Conservation (phyloP, 805 yeast genomes). For the Priceomyces carsonii region DNA sequence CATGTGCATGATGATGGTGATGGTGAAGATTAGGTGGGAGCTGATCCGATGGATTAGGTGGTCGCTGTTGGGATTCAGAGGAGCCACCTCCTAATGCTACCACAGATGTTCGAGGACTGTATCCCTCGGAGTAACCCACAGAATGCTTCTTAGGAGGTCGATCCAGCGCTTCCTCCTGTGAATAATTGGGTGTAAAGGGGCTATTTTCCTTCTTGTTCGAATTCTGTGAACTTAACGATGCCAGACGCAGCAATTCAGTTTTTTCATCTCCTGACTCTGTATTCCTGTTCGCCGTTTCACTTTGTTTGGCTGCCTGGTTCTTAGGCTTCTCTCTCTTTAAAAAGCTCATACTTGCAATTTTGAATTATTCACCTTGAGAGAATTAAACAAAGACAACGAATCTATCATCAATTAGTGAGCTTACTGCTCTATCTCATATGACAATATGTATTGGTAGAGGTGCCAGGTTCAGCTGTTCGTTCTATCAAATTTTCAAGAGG, state of each 20-base stretch:
- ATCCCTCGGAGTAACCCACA: slow-evolving; percentile 5
- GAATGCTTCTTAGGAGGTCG: slow-evolving; percentile 3
- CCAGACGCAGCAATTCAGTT: background rate
- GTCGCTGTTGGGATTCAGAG: background rate
- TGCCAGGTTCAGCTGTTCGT: too few species aligned
- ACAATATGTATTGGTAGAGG: too few species aligned
- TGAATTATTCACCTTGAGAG: slow-evolving; percentile 1
- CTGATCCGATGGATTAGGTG: background rate
- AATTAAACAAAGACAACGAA: too few species aligned
- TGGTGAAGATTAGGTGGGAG: background rate
- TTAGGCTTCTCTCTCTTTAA: slow-evolving; percentile 17
- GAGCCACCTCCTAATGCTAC: slow-evolving; percentile 13
- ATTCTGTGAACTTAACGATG: background rate
- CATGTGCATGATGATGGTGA: too few species aligned
- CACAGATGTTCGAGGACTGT: slow-evolving; percentile 25
- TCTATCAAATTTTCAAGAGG: too few species aligned
- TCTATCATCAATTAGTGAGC: too few species aligned
- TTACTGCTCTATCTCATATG: too few species aligned
- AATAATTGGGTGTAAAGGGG: background rate
- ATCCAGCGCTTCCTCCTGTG: slow-evolving; percentile 5
- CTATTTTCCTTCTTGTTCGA: slow-evolving; percentile 1
- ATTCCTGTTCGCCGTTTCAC: background rate
- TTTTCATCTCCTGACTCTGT: background rate
- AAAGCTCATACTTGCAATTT: slow-evolving; percentile 14
- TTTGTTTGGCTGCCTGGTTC: background rate